Base-by-base conservation (phyloP, 495 filamentous ascomycete genomes). In the Penicillium cosmopolitanum region DNA sequence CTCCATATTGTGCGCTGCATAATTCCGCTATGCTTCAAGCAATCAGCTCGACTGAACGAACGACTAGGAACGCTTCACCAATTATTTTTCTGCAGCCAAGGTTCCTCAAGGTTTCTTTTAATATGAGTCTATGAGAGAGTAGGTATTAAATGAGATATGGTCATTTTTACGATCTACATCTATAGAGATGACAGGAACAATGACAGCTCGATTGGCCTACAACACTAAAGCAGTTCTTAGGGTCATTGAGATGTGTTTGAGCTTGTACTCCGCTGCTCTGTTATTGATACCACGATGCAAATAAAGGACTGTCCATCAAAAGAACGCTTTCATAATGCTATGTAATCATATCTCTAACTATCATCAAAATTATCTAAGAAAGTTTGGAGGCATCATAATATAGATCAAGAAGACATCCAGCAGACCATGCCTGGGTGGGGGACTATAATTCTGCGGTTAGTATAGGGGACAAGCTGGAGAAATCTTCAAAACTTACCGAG, bases 361-460 rank as follows among this genome's bases (percentile, higher is more conserved):
- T 25, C 50, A 42, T 19, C 15, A 34, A 31, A 5, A 0, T 36
- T 21, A 54, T 50, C 47, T 63, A 75, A 6, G 67, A 58, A 61
- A 72, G 64, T 48, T 67, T 68, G 10, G 78, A 84, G 40, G 92
- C 92, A 71, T 98, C 95, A 73, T 96, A 91, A 70, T 95, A 98
- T 46, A 99, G 68, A 74, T 99, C 95, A 65, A 99, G 89, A 63
- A 98, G 75, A 68, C 95, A 98, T 9, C 91, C 88, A 0, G 96
- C 87, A 19, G 92, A 96, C 95, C 95, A 99, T 10, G 94, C 88
- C 69, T 99, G 95, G 2, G 94, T 97, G 15, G 95, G 95, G 31
- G 87, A 93, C 87, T 91, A 57, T 52, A 33, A 51, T 33, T 36
- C 23, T 44, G 28, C 3, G 23, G 43, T 66, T 62, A 68, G 59